phyloP scores from a whole-genome alignment of 306 rosid genomes.

The Medicago ruthenica region DNA sequence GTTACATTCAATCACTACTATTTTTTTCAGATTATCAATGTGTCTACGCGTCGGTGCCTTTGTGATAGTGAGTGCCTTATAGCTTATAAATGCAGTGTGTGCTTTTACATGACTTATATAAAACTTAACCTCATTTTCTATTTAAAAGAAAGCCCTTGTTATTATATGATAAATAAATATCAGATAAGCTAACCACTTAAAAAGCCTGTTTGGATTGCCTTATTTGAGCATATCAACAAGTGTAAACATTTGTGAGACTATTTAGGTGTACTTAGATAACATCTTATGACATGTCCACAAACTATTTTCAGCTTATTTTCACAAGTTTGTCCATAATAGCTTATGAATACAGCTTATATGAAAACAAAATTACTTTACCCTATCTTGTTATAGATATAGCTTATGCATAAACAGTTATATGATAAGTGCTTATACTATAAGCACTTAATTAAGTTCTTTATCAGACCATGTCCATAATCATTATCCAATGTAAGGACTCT shows the following conservation, averaged over 20 bases:
- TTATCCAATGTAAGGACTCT: neutral
- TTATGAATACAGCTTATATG: neutral
- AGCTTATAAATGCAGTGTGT: neutral
- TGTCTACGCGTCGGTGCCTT: neutral
- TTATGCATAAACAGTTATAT: neutral
- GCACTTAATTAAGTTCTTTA: neutral
- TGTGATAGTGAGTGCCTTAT: neutral
- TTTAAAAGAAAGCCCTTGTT: neutral
- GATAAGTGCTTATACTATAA: neutral
- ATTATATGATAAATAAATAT: neutral
- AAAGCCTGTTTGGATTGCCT: neutral
- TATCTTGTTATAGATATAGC: neutral
- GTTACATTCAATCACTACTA: neutral
- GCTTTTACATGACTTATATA: neutral
- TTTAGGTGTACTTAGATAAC: neutral
- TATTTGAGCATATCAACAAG: neutral
- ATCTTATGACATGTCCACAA: too few species aligned
- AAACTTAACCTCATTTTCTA: neutral
- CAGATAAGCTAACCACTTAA: neutral
- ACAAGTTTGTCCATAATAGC: neutral
- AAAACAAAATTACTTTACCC: neutral
- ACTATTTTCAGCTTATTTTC: neutral
- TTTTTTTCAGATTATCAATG: neutral
- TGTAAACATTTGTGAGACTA: neutral
- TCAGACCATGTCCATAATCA: neutral